These are phyloP conservation scores for Clitoria ternatea DNA, from an alignment of 306 rosid species.

Conservation along the genomic window DNA sequence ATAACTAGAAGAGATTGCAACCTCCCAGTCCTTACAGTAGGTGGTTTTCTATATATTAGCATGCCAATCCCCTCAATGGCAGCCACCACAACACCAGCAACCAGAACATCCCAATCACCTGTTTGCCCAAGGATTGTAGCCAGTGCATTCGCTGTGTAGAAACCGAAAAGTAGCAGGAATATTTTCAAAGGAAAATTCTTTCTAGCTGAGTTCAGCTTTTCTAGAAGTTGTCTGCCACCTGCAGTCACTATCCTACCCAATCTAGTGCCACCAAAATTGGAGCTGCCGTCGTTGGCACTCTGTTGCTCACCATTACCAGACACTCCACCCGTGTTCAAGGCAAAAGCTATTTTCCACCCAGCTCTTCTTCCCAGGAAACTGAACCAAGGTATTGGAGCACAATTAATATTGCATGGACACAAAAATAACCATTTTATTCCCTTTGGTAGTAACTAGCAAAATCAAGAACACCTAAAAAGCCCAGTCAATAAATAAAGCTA, in stretches of 20 bases:
- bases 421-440: not conserved
- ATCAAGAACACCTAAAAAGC: not conserved
- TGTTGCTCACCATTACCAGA: slow-evolving; percentile 63
- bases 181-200: slow-evolving; percentile 83
- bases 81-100: slow-evolving; percentile 92
- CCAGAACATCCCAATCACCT: slow-evolving; percentile 95
- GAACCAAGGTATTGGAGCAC: slow-evolving; percentile 31
- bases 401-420: slow-evolving; percentile 22
- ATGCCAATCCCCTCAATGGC: slow-evolving; percentile 94
- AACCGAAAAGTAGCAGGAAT: slow-evolving; percentile 89
- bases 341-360: slow-evolving; percentile 60
- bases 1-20: slow-evolving; percentile 65
- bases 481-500: not conserved
- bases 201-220: slow-evolving; percentile 77
- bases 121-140: slow-evolving; percentile 99
- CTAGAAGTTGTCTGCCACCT: slow-evolving; percentile 77
- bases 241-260: slow-evolving; percentile 85
- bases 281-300: slow-evolving; percentile 42
- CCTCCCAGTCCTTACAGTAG: slow-evolving; percentile 52
- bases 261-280: slow-evolving; percentile 74
- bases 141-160: slow-evolving; percentile 95
- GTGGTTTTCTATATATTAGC: slow-evolving; percentile 75
- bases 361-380: slow-evolving; percentile 55
- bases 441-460: not conserved
- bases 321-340: slow-evolving; percentile 79